Evolutionary conservation across 257 asterid genomes (phyloP), one percentile per base, ranked within the genome.

Genomic region (Pogostemon cablin): DNA sequence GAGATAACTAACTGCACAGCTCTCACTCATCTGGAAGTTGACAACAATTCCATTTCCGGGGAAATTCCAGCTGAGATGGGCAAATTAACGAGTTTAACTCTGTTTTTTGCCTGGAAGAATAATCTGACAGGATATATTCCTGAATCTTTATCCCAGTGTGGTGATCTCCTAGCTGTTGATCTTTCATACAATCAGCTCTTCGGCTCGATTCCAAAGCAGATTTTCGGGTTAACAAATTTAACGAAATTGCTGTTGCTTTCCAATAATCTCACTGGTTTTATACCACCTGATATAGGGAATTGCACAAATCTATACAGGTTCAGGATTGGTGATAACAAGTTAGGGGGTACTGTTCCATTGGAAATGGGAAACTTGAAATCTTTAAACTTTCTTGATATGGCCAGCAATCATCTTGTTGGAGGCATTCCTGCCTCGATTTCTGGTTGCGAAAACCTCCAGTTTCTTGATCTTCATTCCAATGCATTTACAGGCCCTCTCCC

Each of bases 31-130:
- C 72, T 93, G 79, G 99, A 93, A 75, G 82, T 93, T n/a, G 99
- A 93, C 79, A 91, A 93, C 81, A 93, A 93, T 68, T 71, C 7
- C 1, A 68, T 93, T 34, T 85, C 93, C 0, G 99, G 99, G 0
- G 92, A 88, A 34, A 88, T 93, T 62, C 99, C 99, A 0, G 12
- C 38, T 20, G 76, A 81, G 50, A 84, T 93, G 37, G 96, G 99
- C 43, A 86, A 79, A 7, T 35, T 93, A 42, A 78, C 62, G 68
- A 80, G 81, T 65, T 60, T 93, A 79, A 86, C 81, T 49, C 82
- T 93, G 76, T 85, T 93, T 67, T 93, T 91, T 37, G 98, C 99
- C 65, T 93, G 99, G 99, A 83, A 75, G 86, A 93, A 93, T 75
- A 91, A 91, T 52, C 74, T 93, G 54, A 87, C 96, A 8, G 99